These are phyloP conservation scores for Gaultheria prostrata DNA, from an alignment of 148 eudicot species.

Conservation along the genomic window DNA sequence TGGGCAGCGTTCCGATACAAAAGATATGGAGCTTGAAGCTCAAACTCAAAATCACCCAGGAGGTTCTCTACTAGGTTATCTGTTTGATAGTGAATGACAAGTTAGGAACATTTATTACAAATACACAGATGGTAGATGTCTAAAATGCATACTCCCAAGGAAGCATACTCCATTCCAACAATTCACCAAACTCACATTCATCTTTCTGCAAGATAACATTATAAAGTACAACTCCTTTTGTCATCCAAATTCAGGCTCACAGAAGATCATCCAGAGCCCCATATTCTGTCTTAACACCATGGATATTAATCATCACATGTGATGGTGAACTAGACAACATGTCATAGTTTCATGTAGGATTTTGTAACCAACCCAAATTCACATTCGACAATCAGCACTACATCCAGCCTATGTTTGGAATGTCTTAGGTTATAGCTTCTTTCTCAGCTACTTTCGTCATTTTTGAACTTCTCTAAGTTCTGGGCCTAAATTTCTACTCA, in stretches of 20 bases:
- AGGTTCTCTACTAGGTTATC: conserved; percentile 91
- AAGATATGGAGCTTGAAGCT: conserved; percentile 80
- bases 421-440: neutral
- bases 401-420: neutral
- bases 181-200: neutral
- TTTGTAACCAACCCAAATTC: neutral
- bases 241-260: neutral
- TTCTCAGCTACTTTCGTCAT: neutral
- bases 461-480: neutral
- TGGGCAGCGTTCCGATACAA: conserved; percentile 81
- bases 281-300: too few species aligned
- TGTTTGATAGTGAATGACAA: conserved; percentile 26
- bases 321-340: neutral
- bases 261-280: neutral
- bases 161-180: neutral
- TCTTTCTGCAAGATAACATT: neutral
- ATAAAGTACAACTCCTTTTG: neutral
- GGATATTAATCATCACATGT: neutral
- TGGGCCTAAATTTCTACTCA: neutral
- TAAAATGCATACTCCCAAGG: neutral
- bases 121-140: neutral
- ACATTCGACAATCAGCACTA: neutral
- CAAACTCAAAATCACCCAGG: conserved; percentile 85
- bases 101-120: conserved; percentile 1
- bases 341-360: neutral